Base-by-base conservation (phyloP, 345 rosid genomes). In the Lepidium africanum region DNA sequence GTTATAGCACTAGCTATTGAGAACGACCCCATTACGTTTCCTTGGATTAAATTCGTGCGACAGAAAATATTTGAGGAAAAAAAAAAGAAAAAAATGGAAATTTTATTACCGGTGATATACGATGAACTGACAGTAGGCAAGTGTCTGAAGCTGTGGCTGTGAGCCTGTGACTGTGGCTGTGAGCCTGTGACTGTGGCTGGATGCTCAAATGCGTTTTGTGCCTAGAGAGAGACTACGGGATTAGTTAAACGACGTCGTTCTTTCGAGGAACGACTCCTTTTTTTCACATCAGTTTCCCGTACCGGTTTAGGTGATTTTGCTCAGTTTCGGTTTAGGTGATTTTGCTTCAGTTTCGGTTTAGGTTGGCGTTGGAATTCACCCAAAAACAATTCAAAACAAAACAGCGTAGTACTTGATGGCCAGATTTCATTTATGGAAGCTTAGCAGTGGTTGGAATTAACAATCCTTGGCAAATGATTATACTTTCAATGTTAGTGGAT, bases 1-100 rank as follows among this genome's bases (percentile, higher is more conserved):
- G 75, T 10, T 13, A 69, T 39, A 30, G 70, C 54, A 69, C 47
- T 69, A 10, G 74, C 70, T 55, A 61, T n/a, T 9, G 75, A 63
- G 47, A 47, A 63, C 2, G 75, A 49, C 35, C 49, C 37, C 79
- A 63, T 75, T 47, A 51, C 36, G 16, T 42, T 41, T 46, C 19
- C n/a, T 49, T 32, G n/a, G 59, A 3, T 56, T 56, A 6, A 42
- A 50, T 38, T 9, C 52, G 59, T 48, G 53, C 19, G 15, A 58
- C 56, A 63, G 35, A 47, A 14, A 38, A 38, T 7, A 52, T 41
- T 9, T 45, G 52, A 15, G 9, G 1, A 19, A 9, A 3, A 30
- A 39, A 11, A 15, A 21, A 2, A 21, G 10, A 21, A 2, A 21
- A 6, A 3, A 23, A 69, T 49, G 52, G 37, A 47, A 69, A 74